Evolutionary conservation across 768 basidiomycete species (phyloP), one percentile per base, ranked within the genome.

Genomic region (Psilocybe cyanescens): DNA sequence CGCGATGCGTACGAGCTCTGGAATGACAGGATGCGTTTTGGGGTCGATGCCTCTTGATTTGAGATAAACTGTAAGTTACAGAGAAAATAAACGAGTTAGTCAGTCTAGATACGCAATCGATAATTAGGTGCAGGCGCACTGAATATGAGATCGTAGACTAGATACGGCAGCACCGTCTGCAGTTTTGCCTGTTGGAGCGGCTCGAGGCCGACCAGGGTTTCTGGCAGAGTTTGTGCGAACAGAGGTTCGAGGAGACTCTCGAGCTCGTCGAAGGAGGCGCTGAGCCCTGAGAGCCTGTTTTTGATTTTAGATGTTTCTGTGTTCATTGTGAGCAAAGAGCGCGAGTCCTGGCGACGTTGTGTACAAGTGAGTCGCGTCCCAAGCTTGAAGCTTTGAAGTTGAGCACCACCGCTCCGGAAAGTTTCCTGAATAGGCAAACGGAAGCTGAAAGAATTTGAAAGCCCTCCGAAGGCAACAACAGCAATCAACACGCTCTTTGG

Each of bases 131-230:
- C 24, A 48, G 47, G 28, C 88, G 65, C 64, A 94, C 94, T 88
- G 75, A 93, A 94, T n/a, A 94, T 77, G 8, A 95, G 81, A 72
- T 94, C 92, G 69, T 95, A 92, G 3, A 90, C 81, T 31, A 92
- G 79, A 74, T 95, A 95, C n/a, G 92, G 91, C 46, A 95, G 70
- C 37, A 86, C 78, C 4, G 88, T 87, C 64, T 95, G 90, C 2
- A 94, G 74, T 72, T 94, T 93, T 28, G 92, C 93, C 68, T 92
- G 90, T 61, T 93, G 88, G 19, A 95, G 78, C 6, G 86, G 84
- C 62, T 91, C 87, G 28, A 94, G 79, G 11, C 79, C 79, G 24
- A 88, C 73, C 14, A 88, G 70, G 0, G 87, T 85, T 65, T 93
- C 89, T 4, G 87, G 83, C 12, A 95, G 80, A 2, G 89, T 80